Percentiles rank a stretch among this genome's conserved stretches.
Evolutionary conservation across 768 basidiomycete genomes (phyloP).

Genomic region (Phlebiopsis gigantea): DNA sequence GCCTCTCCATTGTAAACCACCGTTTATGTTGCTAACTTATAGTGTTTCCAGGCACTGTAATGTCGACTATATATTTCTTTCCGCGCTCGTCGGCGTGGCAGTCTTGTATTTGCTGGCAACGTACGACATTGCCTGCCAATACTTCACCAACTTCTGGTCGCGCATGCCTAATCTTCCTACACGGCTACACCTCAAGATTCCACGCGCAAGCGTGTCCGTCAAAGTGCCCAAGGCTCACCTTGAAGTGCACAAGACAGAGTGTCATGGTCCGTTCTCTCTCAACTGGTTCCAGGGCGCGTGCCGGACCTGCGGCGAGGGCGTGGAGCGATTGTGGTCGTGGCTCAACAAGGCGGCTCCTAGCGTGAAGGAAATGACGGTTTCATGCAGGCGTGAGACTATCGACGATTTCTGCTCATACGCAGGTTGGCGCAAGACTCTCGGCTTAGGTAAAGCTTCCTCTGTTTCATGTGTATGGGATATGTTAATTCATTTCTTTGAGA

Average conservation of each 20-base stretch:
- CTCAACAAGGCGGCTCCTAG: conserved; percentile 15
- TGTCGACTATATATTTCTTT: not conserved
- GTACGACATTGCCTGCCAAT: conserved; percentile 2
- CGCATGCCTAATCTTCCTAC: not conserved
- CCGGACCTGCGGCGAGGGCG: conserved; percentile 21
- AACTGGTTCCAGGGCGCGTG: conserved; percentile 17
- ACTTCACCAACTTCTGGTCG: not conserved
- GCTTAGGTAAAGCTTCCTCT: no score
- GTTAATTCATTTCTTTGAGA: no score
- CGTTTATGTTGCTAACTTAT: no score
- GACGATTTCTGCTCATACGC: conserved; percentile 16
- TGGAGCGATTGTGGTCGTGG: conserved; percentile 18
- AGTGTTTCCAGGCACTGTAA: not conserved
- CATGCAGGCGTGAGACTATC: conserved; percentile 12
- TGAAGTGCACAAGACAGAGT: not conserved
- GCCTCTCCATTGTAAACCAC: no score
- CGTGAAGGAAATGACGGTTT: conserved; percentile 17
- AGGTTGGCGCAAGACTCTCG: conserved; percentile 4
- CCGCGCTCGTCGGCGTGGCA: not conserved
- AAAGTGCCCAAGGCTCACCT: not conserved
- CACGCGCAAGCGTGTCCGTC: not conserved
- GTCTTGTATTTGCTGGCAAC: not conserved
- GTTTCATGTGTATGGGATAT: no score
- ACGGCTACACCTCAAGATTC: not conserved
- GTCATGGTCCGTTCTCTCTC: conserved; percentile 13